Conservation (phyloP, 768 basidiomycete genomes). For the Daedaleopsis nitida region DNA sequence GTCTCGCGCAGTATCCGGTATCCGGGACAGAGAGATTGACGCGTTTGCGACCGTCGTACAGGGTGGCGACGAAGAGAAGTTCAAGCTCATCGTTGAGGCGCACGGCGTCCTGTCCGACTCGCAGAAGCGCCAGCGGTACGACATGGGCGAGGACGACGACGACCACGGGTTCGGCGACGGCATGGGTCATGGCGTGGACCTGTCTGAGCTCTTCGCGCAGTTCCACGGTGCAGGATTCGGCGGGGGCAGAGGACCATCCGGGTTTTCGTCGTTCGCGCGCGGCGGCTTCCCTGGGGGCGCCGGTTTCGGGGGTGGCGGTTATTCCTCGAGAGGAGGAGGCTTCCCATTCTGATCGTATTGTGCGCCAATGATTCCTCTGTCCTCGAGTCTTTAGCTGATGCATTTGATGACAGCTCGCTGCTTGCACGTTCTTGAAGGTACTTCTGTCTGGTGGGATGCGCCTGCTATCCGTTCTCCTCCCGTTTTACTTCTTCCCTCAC, state of each 20-base stretch:
- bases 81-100: conserved; percentile 88
- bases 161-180: conserved; percentile 48
- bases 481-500: neutral
- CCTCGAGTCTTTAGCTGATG: neutral
- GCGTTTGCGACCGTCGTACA: conserved; percentile 29
- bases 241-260: conserved; percentile 31
- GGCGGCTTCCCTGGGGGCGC: conserved; percentile 19
- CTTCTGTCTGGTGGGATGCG: too few species aligned
- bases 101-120: conserved; percentile 83
- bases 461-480: conserved; percentile 5
- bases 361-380: neutral
- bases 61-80: conserved; percentile 96
- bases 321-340: conserved; percentile 1
- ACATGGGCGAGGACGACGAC: conserved; percentile 74
- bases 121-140: conserved; percentile 70
- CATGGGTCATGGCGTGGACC: conserved; percentile 49
- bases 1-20: neutral
- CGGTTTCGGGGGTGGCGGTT: conserved; percentile 8
- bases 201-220: conserved; percentile 66
- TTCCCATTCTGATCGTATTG: conserved; percentile 9
- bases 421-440: neutral
- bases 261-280: conserved; percentile 21
- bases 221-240: conserved; percentile 48
- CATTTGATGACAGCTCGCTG: neutral
- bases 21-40: neutral